phyloP scores from a whole-genome alignment of 208 protist species.

The Cochliopodium minus region DNA sequence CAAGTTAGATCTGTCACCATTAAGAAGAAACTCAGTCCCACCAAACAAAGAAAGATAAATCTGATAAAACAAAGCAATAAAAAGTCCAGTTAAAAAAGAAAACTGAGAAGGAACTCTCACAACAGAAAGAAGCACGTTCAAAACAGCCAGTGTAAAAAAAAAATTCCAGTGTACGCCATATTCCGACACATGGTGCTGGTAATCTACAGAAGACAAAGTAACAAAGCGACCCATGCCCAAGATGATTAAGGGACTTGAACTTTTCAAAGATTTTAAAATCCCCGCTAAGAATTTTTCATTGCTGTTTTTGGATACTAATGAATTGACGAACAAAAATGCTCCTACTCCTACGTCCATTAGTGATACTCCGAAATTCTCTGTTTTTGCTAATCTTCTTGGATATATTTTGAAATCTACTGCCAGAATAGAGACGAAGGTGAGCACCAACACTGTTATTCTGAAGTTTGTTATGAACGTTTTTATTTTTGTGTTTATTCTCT shows the following conservation, averaged over 20 bases:
- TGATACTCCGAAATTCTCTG: slow-evolving; percentile 43
- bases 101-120: neutral
- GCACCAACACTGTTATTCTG: slow-evolving; percentile 25
- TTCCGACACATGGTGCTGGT: slow-evolving; percentile 42
- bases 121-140: slow-evolving; percentile 19
- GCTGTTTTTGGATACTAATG: slow-evolving; percentile 21
- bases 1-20: neutral
- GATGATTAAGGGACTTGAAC: slow-evolving; percentile 23
- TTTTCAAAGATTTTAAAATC: neutral
- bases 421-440: slow-evolving; percentile 37
- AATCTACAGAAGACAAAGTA: slow-evolving; percentile 4
- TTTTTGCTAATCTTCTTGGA: slow-evolving; percentile 47
- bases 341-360: slow-evolving; percentile 57
- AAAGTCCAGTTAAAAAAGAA: neutral
- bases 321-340: slow-evolving; percentile 29
- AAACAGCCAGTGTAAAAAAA: slow-evolving; percentile 46
- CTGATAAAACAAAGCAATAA: neutral
- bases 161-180: slow-evolving; percentile 70
- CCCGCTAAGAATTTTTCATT: neutral
- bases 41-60: neutral
- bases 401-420: slow-evolving; percentile 51
- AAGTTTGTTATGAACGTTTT: neutral
- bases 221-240: slow-evolving; percentile 29
- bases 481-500: no score
- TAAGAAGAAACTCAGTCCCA: neutral